phyloP scores from a whole-genome alignment of 2,329 filamentous ascomycete species.

The Podosphaera leucotricha region DNA sequence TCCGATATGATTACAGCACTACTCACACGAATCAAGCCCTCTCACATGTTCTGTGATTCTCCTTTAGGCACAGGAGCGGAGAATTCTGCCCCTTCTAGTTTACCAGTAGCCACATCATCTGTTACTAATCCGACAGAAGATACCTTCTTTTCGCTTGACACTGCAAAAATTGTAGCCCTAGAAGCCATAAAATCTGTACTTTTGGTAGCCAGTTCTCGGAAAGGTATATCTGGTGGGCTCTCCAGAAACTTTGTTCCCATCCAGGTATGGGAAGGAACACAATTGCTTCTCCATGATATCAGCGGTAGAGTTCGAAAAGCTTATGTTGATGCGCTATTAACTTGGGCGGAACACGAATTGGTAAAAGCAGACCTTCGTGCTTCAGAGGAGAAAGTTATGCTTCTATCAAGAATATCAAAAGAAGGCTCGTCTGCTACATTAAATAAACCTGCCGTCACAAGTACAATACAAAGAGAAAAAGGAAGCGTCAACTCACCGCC shows the following conservation, averaged over 20 bases:
- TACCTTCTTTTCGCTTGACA: slow-evolving; percentile 37
- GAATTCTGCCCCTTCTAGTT: slow-evolving; percentile 20
- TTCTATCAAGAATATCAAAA: slow-evolving; percentile 15
- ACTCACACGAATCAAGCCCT: slow-evolving; percentile 52
- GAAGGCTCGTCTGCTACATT: slow-evolving; percentile 13
- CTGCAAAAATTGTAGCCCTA: slow-evolving; percentile 41
- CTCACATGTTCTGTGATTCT: slow-evolving; percentile 20
- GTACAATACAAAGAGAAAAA: slow-evolving; percentile 26
- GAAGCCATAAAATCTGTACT: slow-evolving; percentile 65
- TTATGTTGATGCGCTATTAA: slow-evolving; percentile 61
- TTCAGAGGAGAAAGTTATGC: slow-evolving; percentile 28
- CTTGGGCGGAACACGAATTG: slow-evolving; percentile 70
- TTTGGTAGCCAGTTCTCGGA: slow-evolving; percentile 50
- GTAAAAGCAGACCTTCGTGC: slow-evolving; percentile 39
- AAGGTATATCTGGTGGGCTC: slow-evolving; percentile 34
- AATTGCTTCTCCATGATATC: slow-evolving; percentile 69
- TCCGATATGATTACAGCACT: slow-evolving; percentile 80
- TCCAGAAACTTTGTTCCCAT: slow-evolving; percentile 54
- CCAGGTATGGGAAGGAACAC: slow-evolving; percentile 84
- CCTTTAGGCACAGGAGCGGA: slow-evolving; percentile 22
- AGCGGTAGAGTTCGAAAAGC: slow-evolving; percentile 59
- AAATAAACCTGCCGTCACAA: slow-evolving; percentile 39
- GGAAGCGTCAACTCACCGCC: slow-evolving; percentile 6
- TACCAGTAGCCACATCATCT: slow-evolving; percentile 22
- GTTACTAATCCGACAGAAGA: slow-evolving; percentile 27